Evolutionary conservation across 2,329 filamentous ascomycete species (phyloP).

Genomic region (Fusarium subglutinans): DNA sequence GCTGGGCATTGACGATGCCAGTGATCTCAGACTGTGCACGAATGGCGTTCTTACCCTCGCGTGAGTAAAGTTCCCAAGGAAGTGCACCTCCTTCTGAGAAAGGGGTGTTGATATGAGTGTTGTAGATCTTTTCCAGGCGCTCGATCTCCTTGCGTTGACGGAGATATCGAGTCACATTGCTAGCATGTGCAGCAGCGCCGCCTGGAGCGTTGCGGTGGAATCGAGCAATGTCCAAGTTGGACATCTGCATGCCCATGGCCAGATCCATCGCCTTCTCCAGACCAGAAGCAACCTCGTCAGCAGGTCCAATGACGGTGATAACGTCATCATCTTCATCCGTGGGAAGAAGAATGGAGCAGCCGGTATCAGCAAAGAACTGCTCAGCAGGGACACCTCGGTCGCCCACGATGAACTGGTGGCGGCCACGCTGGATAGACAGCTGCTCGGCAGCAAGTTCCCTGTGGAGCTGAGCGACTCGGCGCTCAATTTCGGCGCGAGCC

Average conservation of each 20-base stretch:
- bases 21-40: slow-evolving; percentile 80
- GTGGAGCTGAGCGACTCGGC: slow-evolving; percentile 78
- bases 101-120: slow-evolving; percentile 88
- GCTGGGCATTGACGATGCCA: slow-evolving; percentile 76
- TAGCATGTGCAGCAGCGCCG: slow-evolving; percentile 81
- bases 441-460: slow-evolving; percentile 81
- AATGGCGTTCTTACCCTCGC: slow-evolving; percentile 83
- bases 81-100: slow-evolving; percentile 73
- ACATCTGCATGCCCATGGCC: slow-evolving; percentile 85
- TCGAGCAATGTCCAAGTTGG: slow-evolving; percentile 82
- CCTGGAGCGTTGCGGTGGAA: slow-evolving; percentile 79
- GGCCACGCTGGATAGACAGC: slow-evolving; percentile 82
- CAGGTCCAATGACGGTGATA: slow-evolving; percentile 84
- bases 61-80: slow-evolving; percentile 88
- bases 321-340: slow-evolving; percentile 81
- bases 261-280: slow-evolving; percentile 88
- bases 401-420: slow-evolving; percentile 95
- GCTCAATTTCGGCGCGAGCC: slow-evolving; percentile 82
- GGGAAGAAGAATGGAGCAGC: slow-evolving; percentile 87
- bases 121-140: slow-evolving; percentile 80
- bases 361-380: slow-evolving; percentile 89
- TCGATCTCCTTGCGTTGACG: slow-evolving; percentile 83
- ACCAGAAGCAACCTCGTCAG: slow-evolving; percentile 76
- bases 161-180: slow-evolving; percentile 88
- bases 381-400: slow-evolving; percentile 81